phyloP scores from a whole-genome alignment of 2,329 filamentous ascomycete genomes.

The Cyphellophora europaea region DNA sequence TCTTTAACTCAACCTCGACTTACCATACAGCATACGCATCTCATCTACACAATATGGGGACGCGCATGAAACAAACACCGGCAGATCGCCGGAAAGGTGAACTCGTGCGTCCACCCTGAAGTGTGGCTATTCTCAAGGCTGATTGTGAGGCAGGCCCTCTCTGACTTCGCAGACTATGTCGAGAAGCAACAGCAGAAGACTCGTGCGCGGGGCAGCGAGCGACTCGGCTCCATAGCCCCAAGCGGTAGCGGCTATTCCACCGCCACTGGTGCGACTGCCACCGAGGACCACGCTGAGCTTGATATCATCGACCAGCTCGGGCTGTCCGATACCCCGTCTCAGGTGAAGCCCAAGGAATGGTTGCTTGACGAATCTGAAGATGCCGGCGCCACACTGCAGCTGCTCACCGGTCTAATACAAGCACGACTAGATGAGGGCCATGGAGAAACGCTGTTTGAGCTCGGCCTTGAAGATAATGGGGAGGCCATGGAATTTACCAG shows the following conservation, averaged over 20 bases:
- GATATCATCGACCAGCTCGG: constrained; percentile 76
- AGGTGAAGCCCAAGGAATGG: constrained; percentile 64
- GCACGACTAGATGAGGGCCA: constrained; percentile 70
- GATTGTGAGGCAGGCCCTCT: constrained; percentile 54
- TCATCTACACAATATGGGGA: constrained; percentile 47
- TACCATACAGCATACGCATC: no score
- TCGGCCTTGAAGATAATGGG: constrained; percentile 83
- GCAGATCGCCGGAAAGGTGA: constrained; percentile 83
- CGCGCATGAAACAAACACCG: constrained; percentile 49
- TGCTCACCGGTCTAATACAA: constrained; percentile 57
- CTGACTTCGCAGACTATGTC: constrained; percentile 96
- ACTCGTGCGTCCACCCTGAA: constrained; percentile 46
- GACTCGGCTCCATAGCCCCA: constrained; percentile 24
- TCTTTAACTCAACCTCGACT: constrained; percentile 2
- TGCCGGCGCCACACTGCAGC: constrained; percentile 49
- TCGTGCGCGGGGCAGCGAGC: constrained; percentile 30
- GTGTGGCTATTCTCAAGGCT: background rate
- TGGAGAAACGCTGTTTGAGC: constrained; percentile 82
- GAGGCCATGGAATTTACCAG: constrained; percentile 70
- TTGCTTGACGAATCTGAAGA: constrained; percentile 52
- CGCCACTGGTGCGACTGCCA: constrained; percentile 21
- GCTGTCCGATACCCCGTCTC: constrained; percentile 59
- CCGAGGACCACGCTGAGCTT: constrained; percentile 74
- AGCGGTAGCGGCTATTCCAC: constrained; percentile 34
- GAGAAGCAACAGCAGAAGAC: constrained; percentile 71